These are phyloP conservation scores for Cladobotryum protrusum DNA, from an alignment of 2,329 filamentous ascomycete species.

Conservation along the genomic window DNA sequence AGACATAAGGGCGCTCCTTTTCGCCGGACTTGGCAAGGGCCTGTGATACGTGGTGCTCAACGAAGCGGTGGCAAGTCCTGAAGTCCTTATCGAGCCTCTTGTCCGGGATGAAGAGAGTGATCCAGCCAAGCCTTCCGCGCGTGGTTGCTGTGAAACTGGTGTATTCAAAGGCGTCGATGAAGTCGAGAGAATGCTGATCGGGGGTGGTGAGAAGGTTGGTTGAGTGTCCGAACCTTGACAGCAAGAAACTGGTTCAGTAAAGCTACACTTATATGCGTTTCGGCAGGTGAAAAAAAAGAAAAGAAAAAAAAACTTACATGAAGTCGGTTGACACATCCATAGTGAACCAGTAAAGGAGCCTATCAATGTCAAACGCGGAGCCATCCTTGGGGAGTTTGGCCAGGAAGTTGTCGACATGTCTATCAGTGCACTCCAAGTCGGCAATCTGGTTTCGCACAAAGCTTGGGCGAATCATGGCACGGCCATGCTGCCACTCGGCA, in stretches of 20 bases:
- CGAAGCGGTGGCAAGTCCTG: constrained; percentile 38
- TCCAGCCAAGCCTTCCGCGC: constrained; percentile 35
- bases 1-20: constrained; percentile 43
- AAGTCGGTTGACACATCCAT: constrained; percentile 65
- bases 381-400: constrained; percentile 52
- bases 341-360: constrained; percentile 58
- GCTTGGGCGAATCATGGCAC: constrained; percentile 47
- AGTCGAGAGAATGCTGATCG: constrained; percentile 32
- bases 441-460: constrained; percentile 51
- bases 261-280: neutral
- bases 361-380: constrained; percentile 53
- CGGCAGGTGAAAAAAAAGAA: too few relatives aligned
- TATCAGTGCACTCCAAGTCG: constrained; percentile 65
- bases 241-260: neutral
- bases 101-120: constrained; percentile 30
- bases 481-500: constrained; percentile 44
- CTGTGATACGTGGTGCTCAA: constrained; percentile 41
- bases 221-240: constrained; percentile 34
- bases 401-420: constrained; percentile 57
- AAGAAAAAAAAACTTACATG: constrained; percentile 29
- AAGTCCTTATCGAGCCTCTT: constrained; percentile 33
- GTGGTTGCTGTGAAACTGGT: constrained; percentile 34
- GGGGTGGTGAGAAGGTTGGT: constrained; percentile 34
- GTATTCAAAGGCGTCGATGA: constrained; percentile 44
- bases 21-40: constrained; percentile 31